Evolutionary conservation across 352 stramenopile species (phyloP).

Genomic region (Halophytophthora batemanensis): DNA sequence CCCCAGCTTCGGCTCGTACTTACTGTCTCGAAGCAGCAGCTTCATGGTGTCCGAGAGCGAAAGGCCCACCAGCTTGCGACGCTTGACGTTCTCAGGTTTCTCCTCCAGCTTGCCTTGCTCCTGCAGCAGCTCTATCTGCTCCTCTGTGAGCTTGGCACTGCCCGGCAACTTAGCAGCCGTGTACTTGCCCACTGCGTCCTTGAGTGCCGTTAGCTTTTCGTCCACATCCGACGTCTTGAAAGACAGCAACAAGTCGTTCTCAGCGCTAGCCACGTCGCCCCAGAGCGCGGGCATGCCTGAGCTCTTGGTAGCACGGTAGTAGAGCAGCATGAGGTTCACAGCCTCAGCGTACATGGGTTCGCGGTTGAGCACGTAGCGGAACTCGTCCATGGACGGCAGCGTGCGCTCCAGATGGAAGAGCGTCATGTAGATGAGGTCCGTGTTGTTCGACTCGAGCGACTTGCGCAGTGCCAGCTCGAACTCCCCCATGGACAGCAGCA

Average conservation of each 20-base stretch:
- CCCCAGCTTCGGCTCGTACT: constrained; percentile 81
- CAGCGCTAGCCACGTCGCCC: constrained; percentile 58
- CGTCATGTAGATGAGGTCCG: constrained; percentile 87
- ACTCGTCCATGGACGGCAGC: constrained; percentile 77
- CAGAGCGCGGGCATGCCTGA: constrained; percentile 55
- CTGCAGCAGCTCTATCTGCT: constrained; percentile 86
- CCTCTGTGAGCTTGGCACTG: constrained; percentile 71
- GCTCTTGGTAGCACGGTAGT: constrained; percentile 76
- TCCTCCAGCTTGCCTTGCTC: constrained; percentile 83
- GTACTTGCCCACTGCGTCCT: constrained; percentile 64
- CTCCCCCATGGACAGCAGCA: constrained; percentile 90
- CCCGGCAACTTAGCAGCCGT: constrained; percentile 63
- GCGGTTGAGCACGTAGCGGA: constrained; percentile 69
- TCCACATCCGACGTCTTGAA: constrained; percentile 63
- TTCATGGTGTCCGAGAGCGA: constrained; percentile 88
- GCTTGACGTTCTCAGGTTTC: constrained; percentile 78
- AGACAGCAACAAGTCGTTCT: constrained; percentile 73
- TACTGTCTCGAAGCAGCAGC: constrained; percentile 68
- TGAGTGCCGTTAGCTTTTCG: constrained; percentile 60
- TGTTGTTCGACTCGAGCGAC: constrained; percentile 86
- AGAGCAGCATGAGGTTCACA: constrained; percentile 71
- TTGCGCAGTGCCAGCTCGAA: constrained; percentile 89
- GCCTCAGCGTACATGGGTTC: constrained; percentile 72
- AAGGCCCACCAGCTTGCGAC: constrained; percentile 73
- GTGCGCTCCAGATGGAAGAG: constrained; percentile 86